phyloP scores from a whole-genome alignment of 2,329 filamentous ascomycete species.

The Fusarium tupiense region DNA sequence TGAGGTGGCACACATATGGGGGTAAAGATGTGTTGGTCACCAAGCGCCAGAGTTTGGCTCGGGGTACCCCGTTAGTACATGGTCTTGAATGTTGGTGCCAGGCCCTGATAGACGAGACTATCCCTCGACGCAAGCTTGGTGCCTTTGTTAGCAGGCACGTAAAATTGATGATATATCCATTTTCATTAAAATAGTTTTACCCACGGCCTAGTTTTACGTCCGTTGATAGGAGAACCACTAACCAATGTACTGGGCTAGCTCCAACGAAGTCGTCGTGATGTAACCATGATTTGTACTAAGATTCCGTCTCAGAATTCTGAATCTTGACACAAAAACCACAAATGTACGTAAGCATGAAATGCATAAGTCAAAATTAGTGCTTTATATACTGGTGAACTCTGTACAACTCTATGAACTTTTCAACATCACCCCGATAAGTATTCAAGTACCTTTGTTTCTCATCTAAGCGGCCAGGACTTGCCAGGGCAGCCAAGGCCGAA shows the following conservation, averaged over 20 bases:
- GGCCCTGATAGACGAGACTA: conserved; percentile 46
- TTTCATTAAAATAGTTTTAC: conserved; percentile 3
- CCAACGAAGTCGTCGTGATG: background rate
- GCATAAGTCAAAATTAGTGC: background rate
- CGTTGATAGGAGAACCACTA: background rate
- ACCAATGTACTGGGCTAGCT: background rate
- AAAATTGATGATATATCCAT: conserved; percentile 48
- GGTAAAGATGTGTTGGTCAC: conserved; percentile 39
- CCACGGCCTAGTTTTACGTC: background rate
- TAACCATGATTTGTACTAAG: background rate
- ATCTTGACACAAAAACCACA: background rate
- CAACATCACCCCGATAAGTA: background rate
- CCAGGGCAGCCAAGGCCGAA: conserved; percentile 21
- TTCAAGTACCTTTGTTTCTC: conserved; percentile 22
- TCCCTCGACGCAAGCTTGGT: conserved; percentile 34
- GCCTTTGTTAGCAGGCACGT: conserved; percentile 43
- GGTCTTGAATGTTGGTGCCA: conserved; percentile 40
- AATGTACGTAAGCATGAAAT: background rate
- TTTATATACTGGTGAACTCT: conserved; percentile 4
- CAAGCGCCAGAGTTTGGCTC: conserved; percentile 36
- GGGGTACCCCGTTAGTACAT: conserved; percentile 40
- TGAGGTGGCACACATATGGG: conserved; percentile 36
- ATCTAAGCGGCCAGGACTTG: conserved; percentile 17
- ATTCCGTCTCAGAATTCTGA: background rate
- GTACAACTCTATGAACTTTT: conserved; percentile 6